phyloP scores from a whole-genome alignment of 306 rosid genomes.

The Potentilla sterilis region DNA sequence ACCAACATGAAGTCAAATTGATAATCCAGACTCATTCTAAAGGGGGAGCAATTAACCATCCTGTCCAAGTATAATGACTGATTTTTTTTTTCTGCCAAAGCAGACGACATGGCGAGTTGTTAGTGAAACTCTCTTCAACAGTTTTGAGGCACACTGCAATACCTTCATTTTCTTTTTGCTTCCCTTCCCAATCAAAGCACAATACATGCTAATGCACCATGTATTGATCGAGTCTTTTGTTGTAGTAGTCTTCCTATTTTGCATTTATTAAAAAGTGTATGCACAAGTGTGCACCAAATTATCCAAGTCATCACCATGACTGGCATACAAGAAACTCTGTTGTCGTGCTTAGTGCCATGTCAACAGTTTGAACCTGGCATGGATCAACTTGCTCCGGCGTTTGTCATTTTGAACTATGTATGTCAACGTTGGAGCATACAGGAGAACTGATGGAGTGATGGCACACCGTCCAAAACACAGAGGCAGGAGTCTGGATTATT shows the following conservation, averaged over 20 bases:
- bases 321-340: not conserved
- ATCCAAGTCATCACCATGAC: not conserved
- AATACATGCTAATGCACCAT: not conserved
- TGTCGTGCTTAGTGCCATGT: not conserved
- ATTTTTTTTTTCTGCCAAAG: not conserved
- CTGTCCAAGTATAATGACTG: not conserved
- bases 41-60: not conserved
- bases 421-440: not conserved
- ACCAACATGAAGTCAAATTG: slow-evolving; percentile 51
- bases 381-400: not conserved
- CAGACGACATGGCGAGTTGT: not conserved
- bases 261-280: not conserved
- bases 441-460: no score
- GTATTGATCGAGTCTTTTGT: not conserved
- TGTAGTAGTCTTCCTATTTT: not conserved
- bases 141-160: not conserved
- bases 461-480: no score
- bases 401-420: not conserved
- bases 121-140: not conserved
- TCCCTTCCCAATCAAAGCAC: not conserved
- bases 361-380: not conserved
- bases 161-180: not conserved
- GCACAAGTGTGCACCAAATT: not conserved
- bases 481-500: no score
- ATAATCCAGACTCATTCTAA: not conserved